Percentiles rank a stretch among this genome's conserved stretches.
Conservation (phyloP, 2,329 filamentous ascomycete genomes). For the Juglanconis oblonga region DNA sequence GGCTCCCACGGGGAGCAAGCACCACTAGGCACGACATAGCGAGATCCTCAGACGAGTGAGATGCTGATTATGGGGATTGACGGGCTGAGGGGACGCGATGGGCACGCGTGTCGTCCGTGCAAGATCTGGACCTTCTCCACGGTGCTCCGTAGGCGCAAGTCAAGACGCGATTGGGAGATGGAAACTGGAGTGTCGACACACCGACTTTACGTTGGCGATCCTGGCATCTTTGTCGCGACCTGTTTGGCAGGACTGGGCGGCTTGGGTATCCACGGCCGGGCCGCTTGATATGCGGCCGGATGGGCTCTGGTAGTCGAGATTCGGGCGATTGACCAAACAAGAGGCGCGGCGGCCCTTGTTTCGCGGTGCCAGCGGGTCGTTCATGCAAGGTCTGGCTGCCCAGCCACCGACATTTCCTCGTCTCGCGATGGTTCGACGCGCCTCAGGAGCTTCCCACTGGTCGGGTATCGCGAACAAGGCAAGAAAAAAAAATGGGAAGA, state of each 20-base stretch:
- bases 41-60: neutral
- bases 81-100: conserved; percentile 9
- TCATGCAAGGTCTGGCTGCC: conserved; percentile 17
- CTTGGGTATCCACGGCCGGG: conserved; percentile 20
- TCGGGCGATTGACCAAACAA: conserved; percentile 15
- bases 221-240: neutral
- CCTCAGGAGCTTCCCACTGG: neutral
- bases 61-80: conserved; percentile 7
- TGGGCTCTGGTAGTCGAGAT: conserved; percentile 13
- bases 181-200: conserved; percentile 14
- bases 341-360: conserved; percentile 6
- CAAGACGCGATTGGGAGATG: conserved; percentile 13
- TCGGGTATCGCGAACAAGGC: conserved; percentile 11
- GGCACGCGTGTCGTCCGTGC: conserved; percentile 13
- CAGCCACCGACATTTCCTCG: conserved; percentile 17
- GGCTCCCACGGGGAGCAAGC: neutral
- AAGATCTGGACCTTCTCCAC: neutral
- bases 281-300: conserved; percentile 18
- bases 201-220: conserved; percentile 20
- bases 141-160: conserved; percentile 1
- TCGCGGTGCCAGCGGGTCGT: conserved; percentile 15
- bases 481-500: neutral
- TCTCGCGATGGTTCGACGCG: conserved; percentile 3
- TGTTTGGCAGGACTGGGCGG: neutral
- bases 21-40: neutral